A percentile compares a stretch with the other conserved stretches of the same genome.
phyloP scores from a whole-genome alignment of 2,329 filamentous ascomycete species.

The Pseudocercospora fijiensis region DNA sequence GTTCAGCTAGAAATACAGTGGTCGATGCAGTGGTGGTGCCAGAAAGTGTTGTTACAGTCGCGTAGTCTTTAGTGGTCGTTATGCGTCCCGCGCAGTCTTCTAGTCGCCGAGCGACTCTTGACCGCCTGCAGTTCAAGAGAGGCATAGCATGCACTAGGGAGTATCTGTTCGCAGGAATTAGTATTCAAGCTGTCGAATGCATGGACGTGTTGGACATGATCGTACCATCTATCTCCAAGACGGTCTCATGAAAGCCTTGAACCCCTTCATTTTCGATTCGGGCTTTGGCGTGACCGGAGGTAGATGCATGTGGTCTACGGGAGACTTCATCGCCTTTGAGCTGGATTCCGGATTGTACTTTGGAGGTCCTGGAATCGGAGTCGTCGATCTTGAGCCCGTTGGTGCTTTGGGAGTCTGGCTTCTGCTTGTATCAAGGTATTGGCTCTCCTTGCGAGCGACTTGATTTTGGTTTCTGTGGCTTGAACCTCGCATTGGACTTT shows the following conservation, averaged over 20 bases:
- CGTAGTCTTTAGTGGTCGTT: conserved; percentile 6
- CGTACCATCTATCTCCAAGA: conserved; percentile 1
- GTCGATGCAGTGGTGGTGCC: neutral
- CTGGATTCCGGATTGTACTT: neutral
- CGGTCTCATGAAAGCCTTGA: conserved; percentile 5
- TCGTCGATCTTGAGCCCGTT: neutral
- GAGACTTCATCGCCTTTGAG: neutral
- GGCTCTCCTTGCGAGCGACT: neutral
- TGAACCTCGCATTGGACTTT: neutral
- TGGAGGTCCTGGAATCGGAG: neutral
- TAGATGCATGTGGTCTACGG: conserved; percentile 2
- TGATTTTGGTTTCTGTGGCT: neutral
- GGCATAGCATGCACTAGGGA: neutral
- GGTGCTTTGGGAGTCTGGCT: neutral
- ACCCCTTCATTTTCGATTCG: conserved; percentile 1
- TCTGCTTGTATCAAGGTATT: conserved; percentile 1
- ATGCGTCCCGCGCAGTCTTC: conserved; percentile 10
- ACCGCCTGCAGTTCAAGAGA: conserved; percentile 8
- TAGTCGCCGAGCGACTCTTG: neutral
- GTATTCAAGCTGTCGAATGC: neutral
- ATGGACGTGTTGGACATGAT: neutral
- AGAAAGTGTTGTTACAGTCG: neutral
- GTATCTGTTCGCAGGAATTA: neutral
- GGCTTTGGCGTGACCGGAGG: neutral
- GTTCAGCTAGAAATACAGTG: conserved; percentile 4